A percentile compares a stretch with the other conserved stretches of the same genome.
Conservation (phyloP, 768 basidiomycete genomes). For the Kondoa malvinella region DNA sequence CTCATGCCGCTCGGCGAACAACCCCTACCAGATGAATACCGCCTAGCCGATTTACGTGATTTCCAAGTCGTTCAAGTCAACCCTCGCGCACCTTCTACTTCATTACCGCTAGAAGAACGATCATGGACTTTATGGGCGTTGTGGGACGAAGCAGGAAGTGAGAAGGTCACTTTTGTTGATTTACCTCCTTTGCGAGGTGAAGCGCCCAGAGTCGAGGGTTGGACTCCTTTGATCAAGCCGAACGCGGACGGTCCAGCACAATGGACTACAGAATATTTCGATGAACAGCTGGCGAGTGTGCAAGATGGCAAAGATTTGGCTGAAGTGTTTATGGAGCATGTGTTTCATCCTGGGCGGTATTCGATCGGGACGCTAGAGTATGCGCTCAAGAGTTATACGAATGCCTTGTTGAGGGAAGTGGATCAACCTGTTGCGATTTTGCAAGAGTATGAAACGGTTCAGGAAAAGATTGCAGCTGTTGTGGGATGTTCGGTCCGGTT, state of each 20-base stretch:
- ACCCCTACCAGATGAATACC: background rate
- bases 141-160: background rate
- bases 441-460: slow-evolving; percentile 46
- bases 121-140: slow-evolving; percentile 2
- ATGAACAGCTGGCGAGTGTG: slow-evolving; percentile 49
- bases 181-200: background rate
- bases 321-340: slow-evolving; percentile 60
- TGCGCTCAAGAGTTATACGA: slow-evolving; percentile 67
- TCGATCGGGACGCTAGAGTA: slow-evolving; percentile 62
- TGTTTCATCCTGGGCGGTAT: slow-evolving; percentile 77
- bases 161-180: background rate
- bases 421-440: slow-evolving; percentile 29
- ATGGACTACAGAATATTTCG: slow-evolving; percentile 64
- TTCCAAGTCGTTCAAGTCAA: slow-evolving; percentile 2
- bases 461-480: slow-evolving; percentile 59
- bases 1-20: background rate
- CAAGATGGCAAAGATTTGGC: slow-evolving; percentile 27
- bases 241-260: slow-evolving; percentile 9
- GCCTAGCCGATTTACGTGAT: background rate
- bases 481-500: slow-evolving; percentile 73
- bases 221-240: background rate
- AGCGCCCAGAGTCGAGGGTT: background rate
- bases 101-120: background rate
- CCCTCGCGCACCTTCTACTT: background rate
- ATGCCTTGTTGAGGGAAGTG: slow-evolving; percentile 40